Percentiles rank a stretch among this genome's conserved stretches.
Evolutionary conservation across 2,329 filamentous ascomycete species (phyloP).

Genomic region (Fusarium neocosmosporiellum): DNA sequence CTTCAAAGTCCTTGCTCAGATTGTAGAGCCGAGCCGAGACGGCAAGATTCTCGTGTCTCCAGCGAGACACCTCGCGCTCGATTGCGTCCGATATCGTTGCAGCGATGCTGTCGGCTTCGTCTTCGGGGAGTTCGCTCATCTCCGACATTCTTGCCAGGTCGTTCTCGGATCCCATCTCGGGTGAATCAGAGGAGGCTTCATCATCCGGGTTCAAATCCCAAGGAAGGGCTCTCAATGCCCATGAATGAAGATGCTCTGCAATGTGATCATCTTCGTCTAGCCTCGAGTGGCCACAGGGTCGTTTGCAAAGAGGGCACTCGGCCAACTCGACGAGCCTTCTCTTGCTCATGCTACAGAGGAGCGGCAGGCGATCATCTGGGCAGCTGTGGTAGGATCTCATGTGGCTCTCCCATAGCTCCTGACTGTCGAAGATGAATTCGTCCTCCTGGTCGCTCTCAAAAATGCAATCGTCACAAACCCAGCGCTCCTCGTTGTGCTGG

Average conservation of each 20-base stretch:
- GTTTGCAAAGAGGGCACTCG: not conserved
- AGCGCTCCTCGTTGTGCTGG: not conserved
- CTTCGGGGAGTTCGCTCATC: not conserved
- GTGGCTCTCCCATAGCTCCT: not conserved
- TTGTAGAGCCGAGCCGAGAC: not conserved
- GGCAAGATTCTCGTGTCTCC: not conserved
- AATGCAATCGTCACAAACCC: constrained; percentile 14
- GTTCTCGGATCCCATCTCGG: constrained; percentile 1
- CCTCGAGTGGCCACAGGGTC: not conserved
- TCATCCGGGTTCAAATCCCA: not conserved
- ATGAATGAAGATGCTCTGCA: constrained; percentile 8
- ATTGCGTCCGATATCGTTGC: not conserved
- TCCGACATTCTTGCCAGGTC: constrained; percentile 3
- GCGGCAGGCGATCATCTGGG: not conserved
- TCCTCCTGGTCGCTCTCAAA: not conserved
- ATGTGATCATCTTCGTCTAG: constrained; percentile 1
- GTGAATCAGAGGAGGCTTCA: not conserved
- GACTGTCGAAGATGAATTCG: not conserved
- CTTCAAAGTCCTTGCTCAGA: not conserved
- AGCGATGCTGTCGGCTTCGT: not conserved
- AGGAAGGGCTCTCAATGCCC: constrained; percentile 7
- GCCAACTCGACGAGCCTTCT: not conserved
- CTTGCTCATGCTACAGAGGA: not conserved
- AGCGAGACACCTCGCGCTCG: not conserved
- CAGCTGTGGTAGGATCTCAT: not conserved